Base-by-base conservation (phyloP, 192 early-diverging fungal genomes). In the Funneliformis geosporum region DNA sequence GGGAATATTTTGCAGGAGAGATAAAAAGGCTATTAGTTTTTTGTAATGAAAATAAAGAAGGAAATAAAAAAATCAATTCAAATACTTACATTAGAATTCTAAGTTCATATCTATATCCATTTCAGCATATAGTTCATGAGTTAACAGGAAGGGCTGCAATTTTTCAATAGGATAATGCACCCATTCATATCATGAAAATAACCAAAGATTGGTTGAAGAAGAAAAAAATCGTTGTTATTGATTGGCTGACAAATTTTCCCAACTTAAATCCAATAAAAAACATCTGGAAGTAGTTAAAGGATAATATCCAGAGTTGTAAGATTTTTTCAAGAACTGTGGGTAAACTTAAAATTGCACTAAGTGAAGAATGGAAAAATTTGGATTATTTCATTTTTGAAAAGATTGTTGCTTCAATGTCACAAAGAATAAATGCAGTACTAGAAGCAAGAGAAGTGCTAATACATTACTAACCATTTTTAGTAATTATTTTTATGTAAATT, bases 241-340 rank as follows among this genome's bases (percentile, higher is more conserved):
- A 73, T 8, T 82, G 81, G 81, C 73, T 73, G 44, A 62, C 64
- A 11, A 71, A 79, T n/a, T 79, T 71, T 14, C 72, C 72, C 4
- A 76, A 78, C 62, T 64, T 79, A 55, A 79, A 82, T 65, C 61
- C 42, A n/a, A 79, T 79, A 59, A 73, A 82, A 11, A 72, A 82
- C 50, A 21, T 75, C 11, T 79, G 81, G 66, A 66, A 65, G 12
- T 23, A 40, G 23, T 33, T 11, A 78, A 18, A 55, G 68, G 42
- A 70, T 5, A 70, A 70, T 8, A 62, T 62, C 10, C 60, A 68
- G 33, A 68, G 28, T 8, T 2, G 28, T 68, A 33, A 68, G 12
- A 2, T 12, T 38, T 68, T 33, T 33, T 2, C 33, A 33, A 33
- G 33, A 33, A 33, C 33, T 68, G 66, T 68, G 18, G 14, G 6